phyloP scores from a whole-genome alignment of 148 eudicot species.

The Suaeda aralocaspica region DNA sequence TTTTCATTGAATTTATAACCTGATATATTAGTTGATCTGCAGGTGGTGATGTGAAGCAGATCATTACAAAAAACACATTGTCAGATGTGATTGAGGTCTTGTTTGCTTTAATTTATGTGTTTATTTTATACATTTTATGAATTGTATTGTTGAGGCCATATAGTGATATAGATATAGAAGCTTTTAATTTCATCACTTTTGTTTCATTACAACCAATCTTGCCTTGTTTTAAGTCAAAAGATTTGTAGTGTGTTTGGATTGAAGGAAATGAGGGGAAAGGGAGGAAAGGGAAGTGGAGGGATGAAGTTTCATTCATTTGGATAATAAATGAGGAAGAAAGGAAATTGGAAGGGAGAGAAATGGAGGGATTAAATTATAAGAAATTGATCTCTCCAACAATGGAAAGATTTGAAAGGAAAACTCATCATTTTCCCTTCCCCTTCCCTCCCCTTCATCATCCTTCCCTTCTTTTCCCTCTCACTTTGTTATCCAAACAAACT shows the following conservation, averaged over 20 bases:
- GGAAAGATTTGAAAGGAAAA: no score
- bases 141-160: neutral
- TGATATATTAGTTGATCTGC: slow-evolving; percentile 53
- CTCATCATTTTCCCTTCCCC: no score
- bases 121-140: slow-evolving; percentile 1
- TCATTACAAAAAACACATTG: slow-evolving; percentile 45
- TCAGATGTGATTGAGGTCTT: slow-evolving; percentile 75
- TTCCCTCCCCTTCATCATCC: no score
- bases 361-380: no score
- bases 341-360: no score
- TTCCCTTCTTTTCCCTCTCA: no score
- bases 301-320: no score
- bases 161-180: neutral
- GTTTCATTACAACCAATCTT: neutral
- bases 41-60: slow-evolving; percentile 96
- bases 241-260: neutral
- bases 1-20: slow-evolving; percentile 20
- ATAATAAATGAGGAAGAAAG: no score
- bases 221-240: neutral
- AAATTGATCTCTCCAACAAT: no score
- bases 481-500: no score
- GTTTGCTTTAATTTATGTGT: slow-evolving; percentile 14
- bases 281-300: no score
- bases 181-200: neutral
- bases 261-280: no score